A percentile compares a stretch with the other conserved stretches of the same genome.
Evolutionary conservation across 768 basidiomycete genomes (phyloP).

Genomic region (Sporobolomyces phaffii): DNA sequence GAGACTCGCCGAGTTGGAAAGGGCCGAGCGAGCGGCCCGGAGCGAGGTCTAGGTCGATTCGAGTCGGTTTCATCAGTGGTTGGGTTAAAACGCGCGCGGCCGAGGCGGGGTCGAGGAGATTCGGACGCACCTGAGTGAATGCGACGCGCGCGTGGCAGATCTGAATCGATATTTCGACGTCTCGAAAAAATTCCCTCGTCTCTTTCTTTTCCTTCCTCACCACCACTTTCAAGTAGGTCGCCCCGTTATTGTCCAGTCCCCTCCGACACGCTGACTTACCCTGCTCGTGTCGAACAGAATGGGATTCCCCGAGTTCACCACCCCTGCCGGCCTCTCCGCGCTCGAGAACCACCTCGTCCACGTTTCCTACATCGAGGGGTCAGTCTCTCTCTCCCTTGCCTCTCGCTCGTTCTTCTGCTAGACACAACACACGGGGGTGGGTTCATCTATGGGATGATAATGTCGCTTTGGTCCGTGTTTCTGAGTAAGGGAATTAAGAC

Average conservation of each 20-base stretch:
- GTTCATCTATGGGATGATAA: conserved; percentile 57
- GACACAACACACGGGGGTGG: neutral
- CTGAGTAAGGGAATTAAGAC: conserved; percentile 77
- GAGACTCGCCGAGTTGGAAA: conserved; percentile 36
- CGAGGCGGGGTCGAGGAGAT: neutral
- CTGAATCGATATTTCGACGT: neutral
- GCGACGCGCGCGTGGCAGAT: neutral
- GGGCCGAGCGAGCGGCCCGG: conserved; percentile 34
- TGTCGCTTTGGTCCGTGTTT: conserved; percentile 92
- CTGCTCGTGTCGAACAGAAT: neutral
- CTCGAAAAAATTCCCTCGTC: neutral
- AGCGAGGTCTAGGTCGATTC: conserved; percentile 7
- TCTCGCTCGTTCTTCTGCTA: conserved; percentile 37
- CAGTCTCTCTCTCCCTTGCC: conserved; percentile 48
- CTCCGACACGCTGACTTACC: neutral
- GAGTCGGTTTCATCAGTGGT: neutral
- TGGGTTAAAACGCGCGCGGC: too few species aligned
- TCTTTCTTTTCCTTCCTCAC: neutral
- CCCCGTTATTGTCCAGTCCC: neutral
- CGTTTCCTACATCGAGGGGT: conserved; percentile 89
- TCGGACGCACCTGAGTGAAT: neutral
- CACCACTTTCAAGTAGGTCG: neutral
- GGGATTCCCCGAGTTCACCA: conserved; percentile 36
- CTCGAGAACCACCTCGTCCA: conserved; percentile 69
- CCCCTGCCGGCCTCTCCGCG: conserved; percentile 32